A percentile compares a stretch with the other conserved stretches of the same genome.
phyloP scores from a whole-genome alignment of 2,329 filamentous ascomycete genomes.

The Ilyonectria sp. region DNA sequence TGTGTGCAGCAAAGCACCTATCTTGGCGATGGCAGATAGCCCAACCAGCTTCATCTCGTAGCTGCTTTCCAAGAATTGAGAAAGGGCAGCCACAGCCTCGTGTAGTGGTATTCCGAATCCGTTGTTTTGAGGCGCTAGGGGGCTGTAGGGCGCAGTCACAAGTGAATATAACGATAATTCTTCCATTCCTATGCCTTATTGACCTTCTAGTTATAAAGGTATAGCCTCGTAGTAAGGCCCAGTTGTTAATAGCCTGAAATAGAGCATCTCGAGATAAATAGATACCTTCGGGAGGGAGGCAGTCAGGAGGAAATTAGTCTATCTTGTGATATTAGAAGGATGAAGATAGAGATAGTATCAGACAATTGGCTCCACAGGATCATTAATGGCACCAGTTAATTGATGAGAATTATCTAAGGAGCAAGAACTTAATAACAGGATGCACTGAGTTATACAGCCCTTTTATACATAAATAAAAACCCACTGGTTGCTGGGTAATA shows the following conservation, averaged over 20 bases:
- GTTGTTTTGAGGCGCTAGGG: neutral
- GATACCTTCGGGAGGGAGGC: no score
- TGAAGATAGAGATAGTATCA: neutral
- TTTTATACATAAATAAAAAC: no score
- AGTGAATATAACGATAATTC: neutral
- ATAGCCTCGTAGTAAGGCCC: neutral
- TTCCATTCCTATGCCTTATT: neutral
- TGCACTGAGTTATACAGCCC: no score
- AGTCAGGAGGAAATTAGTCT: no score
- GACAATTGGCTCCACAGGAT: constrained; percentile 1
- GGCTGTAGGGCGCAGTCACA: constrained; percentile 1
- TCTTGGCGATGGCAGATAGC: neutral
- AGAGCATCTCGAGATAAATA: no score
- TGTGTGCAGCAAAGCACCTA: neutral
- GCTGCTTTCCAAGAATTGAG: neutral
- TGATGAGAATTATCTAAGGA: no score
- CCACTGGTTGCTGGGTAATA: no score
- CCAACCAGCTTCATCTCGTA: neutral
- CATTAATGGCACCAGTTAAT: no score
- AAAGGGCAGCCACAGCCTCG: neutral
- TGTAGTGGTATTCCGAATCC: neutral
- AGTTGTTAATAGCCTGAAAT: neutral
- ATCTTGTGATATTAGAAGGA: no score
- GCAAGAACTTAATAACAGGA: no score
- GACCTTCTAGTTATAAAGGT: neutral